Base-by-base conservation (phyloP, 2,329 filamentous ascomycete genomes). In the Emergomyces pasteurianus region DNA sequence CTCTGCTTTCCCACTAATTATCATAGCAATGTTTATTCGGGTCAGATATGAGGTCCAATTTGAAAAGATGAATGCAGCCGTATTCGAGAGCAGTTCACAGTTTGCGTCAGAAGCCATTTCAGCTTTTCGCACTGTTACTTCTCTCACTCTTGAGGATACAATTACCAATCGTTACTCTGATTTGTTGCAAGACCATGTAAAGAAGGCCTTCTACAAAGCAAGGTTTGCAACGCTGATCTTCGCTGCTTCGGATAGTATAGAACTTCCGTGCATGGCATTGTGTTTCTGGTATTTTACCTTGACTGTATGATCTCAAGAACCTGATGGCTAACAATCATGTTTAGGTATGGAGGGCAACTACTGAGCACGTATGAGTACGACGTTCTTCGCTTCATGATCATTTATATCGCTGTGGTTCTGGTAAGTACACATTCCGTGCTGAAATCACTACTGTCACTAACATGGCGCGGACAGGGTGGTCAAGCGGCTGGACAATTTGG, bases 91-190 rank as follows among this genome's bases (percentile, higher is more conserved):
- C 65, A 89, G 86, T 67, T 88, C 87, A 23, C 83, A 88, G 66
- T 90, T 90, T 66, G 88, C 86, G 0, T 83, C 86, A 0, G 88
- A 92, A 70, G 83, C 87, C 3, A 88, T 91, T 47, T 81, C 84
- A 1, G 87, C 87, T 0, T 89, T 89, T 70, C 80, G 88, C 10
- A 91, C 88, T 0, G 88, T 91, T 5, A 77, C 85, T 0, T 81
- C 86, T 0, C 77, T 91, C 21, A 88, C 85, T 0, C 81, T 91
- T 68, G 88, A 91, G 69, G 79, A 85, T 61, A 76, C 79, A 16
- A 88, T 90, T 62, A 78, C 81, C 49, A 68, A 78, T 2, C 80
- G 86, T 40, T 92, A 90, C 66, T 74, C 81, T 21, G 69, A 63
- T 0, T 77, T 90, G 2, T 79, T 90, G 9, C 71, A 73, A 3